Base-by-base conservation (phyloP, 139 green algal species). In the Micractinium sp. region DNA sequence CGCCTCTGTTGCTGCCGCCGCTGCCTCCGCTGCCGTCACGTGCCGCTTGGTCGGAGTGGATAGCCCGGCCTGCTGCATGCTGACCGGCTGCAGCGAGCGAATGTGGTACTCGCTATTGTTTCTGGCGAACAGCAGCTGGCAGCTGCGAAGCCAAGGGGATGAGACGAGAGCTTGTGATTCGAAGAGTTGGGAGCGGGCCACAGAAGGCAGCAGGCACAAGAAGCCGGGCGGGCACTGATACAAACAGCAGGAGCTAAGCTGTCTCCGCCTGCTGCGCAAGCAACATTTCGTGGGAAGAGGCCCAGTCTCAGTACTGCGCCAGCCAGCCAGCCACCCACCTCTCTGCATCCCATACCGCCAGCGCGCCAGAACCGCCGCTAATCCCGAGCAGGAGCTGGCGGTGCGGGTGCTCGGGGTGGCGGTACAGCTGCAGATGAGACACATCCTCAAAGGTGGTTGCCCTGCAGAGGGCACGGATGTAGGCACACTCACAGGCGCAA, bases 21-120 rank as follows among this genome's bases (percentile, higher is more conserved):
- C 81, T 53, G 60, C 36, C 29, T 20, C 56, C 22, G 61, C n/a
- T 0, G 61, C 82, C 13, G 35, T 38, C 0, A 63, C 16, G n/a
- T 66, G 82, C 63, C 36, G 66, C 66, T 69, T 39, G 56, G 35
- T 66, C 18, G 83, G 66, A 41, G 83, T 41, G 27, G 83, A n/a
- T 66, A 87, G 39, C 18, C 83, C 83, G 27, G 83, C 66, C 39
- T 66, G 38, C 1, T 20, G 23, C 83, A 67, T 66, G 66, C 66
- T 80, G 27, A 87, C 38, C 7, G 83, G 66, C 83, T 87, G 83
- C 83, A 87, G 38, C 63, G 36, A 66, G 38, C 83, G 83, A 27
- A 87, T 29, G 66, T 39, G 66, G 31, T 66, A 80, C 22, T 25
- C 23, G 2, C 41, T 1, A 38, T 79, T 29, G 13, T 39, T n/a